Conservation (phyloP, 148 eudicot genomes). For the Fallopia convolvulus region DNA sequence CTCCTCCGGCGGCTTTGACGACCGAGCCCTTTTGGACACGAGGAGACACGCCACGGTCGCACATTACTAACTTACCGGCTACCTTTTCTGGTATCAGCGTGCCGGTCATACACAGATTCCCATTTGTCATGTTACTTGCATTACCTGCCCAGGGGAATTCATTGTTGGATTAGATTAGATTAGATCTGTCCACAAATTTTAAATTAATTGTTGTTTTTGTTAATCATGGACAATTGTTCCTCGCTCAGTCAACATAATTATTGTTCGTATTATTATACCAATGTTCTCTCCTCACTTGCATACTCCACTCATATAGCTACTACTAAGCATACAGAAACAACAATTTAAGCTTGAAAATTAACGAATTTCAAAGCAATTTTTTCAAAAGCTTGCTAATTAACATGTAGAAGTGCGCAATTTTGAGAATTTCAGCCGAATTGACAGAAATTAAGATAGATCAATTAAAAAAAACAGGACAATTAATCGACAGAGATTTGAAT, state of each 20-base stretch:
- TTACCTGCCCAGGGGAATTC: constrained; percentile 26
- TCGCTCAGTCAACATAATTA: not conserved
- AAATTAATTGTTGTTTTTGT: not conserved
- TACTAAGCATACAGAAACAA: not conserved
- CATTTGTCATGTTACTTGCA: constrained; percentile 27
- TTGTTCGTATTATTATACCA: not conserved
- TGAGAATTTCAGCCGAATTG: not conserved
- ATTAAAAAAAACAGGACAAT: not conserved
- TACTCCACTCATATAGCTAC: not conserved
- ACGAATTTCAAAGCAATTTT: not conserved
- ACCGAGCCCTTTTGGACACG: constrained; percentile 58
- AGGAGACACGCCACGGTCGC: constrained; percentile 51
- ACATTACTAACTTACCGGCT: constrained; percentile 51
- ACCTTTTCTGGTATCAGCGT: constrained; percentile 41
- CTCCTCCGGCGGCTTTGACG: constrained; percentile 54
- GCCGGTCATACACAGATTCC: constrained; percentile 47
- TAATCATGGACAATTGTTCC: not conserved
- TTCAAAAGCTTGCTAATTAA: not conserved
- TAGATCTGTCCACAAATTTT: not conserved
- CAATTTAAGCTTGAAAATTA: not conserved
- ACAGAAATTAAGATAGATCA: not conserved
- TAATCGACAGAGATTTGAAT: not conserved
- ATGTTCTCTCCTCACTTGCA: not conserved
- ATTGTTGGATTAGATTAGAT: not conserved
- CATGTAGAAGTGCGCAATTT: not conserved